Percentiles rank a stretch among this genome's conserved stretches.
Conservation (phyloP, 805 yeast species). For the Candida sanyiensis region DNA sequence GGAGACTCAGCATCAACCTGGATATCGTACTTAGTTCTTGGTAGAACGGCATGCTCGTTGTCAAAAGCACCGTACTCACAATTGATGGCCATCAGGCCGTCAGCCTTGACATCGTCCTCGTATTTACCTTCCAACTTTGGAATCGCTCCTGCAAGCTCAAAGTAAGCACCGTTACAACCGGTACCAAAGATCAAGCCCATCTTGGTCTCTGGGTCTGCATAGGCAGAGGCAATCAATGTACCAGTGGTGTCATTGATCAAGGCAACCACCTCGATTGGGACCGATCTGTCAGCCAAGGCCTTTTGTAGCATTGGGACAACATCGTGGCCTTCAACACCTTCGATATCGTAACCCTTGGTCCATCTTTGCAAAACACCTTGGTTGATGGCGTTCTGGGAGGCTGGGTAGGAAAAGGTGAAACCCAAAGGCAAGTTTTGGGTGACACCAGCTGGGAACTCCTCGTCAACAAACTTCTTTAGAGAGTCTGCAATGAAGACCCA, state of each 20-base stretch:
- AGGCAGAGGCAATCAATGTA: slow-evolving; percentile 91
- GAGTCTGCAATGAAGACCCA: slow-evolving; percentile 85
- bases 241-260: slow-evolving; percentile 97
- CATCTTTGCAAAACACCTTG: slow-evolving; percentile 87
- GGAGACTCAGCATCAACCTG: slow-evolving; percentile 82
- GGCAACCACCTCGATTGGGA: slow-evolving; percentile 86
- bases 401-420: slow-evolving; percentile 92
- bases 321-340: slow-evolving; percentile 88
- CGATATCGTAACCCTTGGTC: slow-evolving; percentile 97
- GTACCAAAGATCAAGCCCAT: slow-evolving; percentile 98
- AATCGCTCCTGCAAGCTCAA: slow-evolving; percentile 64
- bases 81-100: slow-evolving; percentile 88
- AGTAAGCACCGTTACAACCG: slow-evolving; percentile 96
- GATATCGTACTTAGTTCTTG: slow-evolving; percentile 85
- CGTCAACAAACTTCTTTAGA: slow-evolving; percentile 61
- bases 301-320: slow-evolving; percentile 87
- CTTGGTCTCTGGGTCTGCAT: slow-evolving; percentile 80
- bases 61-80: slow-evolving; percentile 98
- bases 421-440: slow-evolving; percentile 69
- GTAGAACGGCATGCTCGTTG: slow-evolving; percentile 76
- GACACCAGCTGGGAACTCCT: slow-evolving; percentile 65
- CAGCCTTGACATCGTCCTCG: slow-evolving; percentile 54
- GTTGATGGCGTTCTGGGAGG: slow-evolving; percentile 76
- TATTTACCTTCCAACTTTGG: slow-evolving; percentile 76
- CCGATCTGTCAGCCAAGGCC: slow-evolving; percentile 55